Base-by-base conservation (phyloP, 164 flowering plant genomes). In the Saururus chinensis region DNA sequence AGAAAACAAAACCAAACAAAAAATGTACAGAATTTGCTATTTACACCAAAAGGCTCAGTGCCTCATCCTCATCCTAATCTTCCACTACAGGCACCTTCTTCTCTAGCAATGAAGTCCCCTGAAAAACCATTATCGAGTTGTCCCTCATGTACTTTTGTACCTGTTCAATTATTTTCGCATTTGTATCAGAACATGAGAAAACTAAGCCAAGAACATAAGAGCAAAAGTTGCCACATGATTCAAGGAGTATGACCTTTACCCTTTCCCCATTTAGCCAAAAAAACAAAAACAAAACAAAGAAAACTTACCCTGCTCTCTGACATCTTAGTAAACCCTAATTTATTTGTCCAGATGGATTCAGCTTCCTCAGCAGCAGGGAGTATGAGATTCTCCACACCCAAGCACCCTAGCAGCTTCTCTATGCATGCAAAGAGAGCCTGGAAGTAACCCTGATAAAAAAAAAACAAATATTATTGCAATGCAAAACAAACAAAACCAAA, bases 81-180 rank as follows among this genome's bases (percentile, higher is more conserved):
- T 53, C 56, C 20, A 53, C 9, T 19, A 53, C 20, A 24, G 52
- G 75, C 62, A 89, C 83, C 55, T 66, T 73, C 74, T 84, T 93
- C 76, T 85, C 95, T 12, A 93, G 75, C 92, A 93, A 80, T 20
- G 86, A 76, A 21, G 96, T 86, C 60, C 92, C 86, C 71, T 77
- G 78, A 70, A 93, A 93, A 23, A 80, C 62, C 21, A 86, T 88
- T 40, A 87, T 59, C 75, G 80, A 90, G 35, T 76, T 16, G 45
- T 81, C 77, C 72, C 71, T 76, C 25, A 77, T 70, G 65, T 81
- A 82, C 73, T 74, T 74, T 20, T 51, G 61, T 65, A 82, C 49
- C 95, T 86, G 85, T 52, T 40, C 63, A 45, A 17, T 45, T 1
- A 12, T 45, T 45, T 45, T 45, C n/a, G n/a, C n/a, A n/a, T n/a